A percentile compares a stretch with the other conserved stretches of the same genome.
Conservation (phyloP, 371 early-diverging fungal species). For the Mortierella sp. region DNA sequence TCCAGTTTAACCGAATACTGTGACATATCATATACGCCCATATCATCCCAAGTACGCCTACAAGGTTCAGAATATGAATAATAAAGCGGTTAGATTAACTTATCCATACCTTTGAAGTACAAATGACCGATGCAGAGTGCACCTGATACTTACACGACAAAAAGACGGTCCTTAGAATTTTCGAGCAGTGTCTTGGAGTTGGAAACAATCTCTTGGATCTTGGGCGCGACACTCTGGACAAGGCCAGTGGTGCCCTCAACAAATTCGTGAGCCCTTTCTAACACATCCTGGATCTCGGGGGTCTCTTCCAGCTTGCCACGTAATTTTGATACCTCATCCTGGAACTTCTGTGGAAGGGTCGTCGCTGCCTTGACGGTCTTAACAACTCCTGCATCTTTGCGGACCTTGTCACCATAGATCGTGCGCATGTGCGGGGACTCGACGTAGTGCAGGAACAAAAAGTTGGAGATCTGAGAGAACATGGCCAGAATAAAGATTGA, state of each 20-base stretch:
- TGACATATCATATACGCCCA: slow-evolving; percentile 66
- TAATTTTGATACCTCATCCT: slow-evolving; percentile 53
- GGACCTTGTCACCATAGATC: slow-evolving; percentile 84
- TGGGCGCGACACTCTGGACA: slow-evolving; percentile 55
- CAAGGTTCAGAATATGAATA: not conserved
- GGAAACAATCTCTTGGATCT: slow-evolving; percentile 70
- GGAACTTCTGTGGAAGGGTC: slow-evolving; percentile 55
- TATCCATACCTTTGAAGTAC: no score
- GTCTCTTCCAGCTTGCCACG: slow-evolving; percentile 33
- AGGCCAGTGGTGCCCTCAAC: slow-evolving; percentile 66
- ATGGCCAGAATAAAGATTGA: slow-evolving; percentile 84
- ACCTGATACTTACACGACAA: slow-evolving; percentile 45
- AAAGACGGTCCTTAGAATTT: slow-evolving; percentile 60
- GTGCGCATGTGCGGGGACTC: slow-evolving; percentile 80
- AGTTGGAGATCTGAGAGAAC: slow-evolving; percentile 83
- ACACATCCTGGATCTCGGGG: slow-evolving; percentile 62
- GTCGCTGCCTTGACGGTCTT: slow-evolving; percentile 62
- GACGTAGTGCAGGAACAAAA: slow-evolving; percentile 85
- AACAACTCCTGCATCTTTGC: slow-evolving; percentile 83
- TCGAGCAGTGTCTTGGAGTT: slow-evolving; percentile 69
- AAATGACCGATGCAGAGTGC: no score
- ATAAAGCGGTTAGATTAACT: no score
- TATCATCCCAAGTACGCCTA: slow-evolving; percentile 61
- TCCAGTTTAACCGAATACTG: slow-evolving; percentile 61
- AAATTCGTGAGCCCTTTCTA: slow-evolving; percentile 69